Evolutionary conservation across 345 rosid species (phyloP), one percentile per base, ranked within the genome.

Genomic region (Lepidium africanum): DNA sequence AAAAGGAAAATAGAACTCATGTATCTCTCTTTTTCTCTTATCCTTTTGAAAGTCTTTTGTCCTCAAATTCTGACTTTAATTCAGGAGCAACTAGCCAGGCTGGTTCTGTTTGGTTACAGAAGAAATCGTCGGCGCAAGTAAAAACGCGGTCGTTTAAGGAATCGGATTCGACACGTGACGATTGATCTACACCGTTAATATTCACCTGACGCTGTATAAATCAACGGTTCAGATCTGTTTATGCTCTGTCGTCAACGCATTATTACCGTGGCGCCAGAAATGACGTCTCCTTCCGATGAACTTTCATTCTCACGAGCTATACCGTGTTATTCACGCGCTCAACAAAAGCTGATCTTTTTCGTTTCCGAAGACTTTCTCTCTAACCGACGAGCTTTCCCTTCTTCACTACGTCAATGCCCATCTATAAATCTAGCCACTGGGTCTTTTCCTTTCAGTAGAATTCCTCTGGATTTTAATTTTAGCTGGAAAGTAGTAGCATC

Each of bases 251-350:
- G 77, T 73, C 77, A 58, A 65, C 77, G 71, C 71, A 9, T 47
- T 57, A 11, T 48, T 57, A 57, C 71, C 66, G 67, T 65, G 37
- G 59, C 66, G 60, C 50, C 76, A 72, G 71, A 63, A 3, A 65
- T 65, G 65, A 72, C 70, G 70, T 62, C 12, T 30, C n/a, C 55
- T 11, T 5, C 6, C 15, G 46, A 14, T 14, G 12, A 71, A 63
- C 36, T 55, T 57, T 55, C 21, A 15, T 16, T 6, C 5, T 10
- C 21, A 73, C 67, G 77, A 66, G 67, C 43, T 49, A 10, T 0
- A 49, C 59, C 77, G 72, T 66, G 72, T 42, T 1, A 15, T 0
- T 5, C 5, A 73, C 77, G 39, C 62, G 77, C 72, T 50, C 10
- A 40, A 56, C 59, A 72, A 45, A 57, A 65, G 66, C 71, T 65